Conservation (phyloP, 176 grass and related monocot species). For the Metroxylon sagu region DNA sequence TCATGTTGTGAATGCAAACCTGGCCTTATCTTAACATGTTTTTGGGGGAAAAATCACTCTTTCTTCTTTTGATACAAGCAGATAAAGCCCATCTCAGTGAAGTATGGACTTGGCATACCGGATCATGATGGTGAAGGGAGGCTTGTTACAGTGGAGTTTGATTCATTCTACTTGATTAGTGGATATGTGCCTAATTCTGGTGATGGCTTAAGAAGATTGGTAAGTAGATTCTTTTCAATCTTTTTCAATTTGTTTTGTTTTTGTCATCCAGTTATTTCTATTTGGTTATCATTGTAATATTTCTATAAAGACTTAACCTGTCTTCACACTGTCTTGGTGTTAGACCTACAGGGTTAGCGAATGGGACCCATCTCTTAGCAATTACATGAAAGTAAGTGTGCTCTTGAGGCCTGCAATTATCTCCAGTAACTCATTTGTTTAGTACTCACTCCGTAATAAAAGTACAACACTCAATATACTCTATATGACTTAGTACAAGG, state of each 20-base stretch:
- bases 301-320: not conserved
- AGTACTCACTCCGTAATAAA: too few relatives aligned
- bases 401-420: not conserved
- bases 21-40: too few relatives aligned
- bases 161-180: conserved; percentile 73
- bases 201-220: conserved; percentile 42
- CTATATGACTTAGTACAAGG: too few relatives aligned
- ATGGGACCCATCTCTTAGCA: conserved; percentile 65
- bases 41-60: not conserved
- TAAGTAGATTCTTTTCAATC: conserved; percentile 21
- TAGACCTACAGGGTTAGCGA: conserved; percentile 59
- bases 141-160: conserved; percentile 80
- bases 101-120: conserved; percentile 53
- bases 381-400: conserved; percentile 50
- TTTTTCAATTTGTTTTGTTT: conserved; percentile 1
- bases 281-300: conserved; percentile 13
- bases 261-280: not conserved
- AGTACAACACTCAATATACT: too few relatives aligned
- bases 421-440: too few relatives aligned
- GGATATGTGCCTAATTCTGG: conserved; percentile 91
- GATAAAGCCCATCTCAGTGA: conserved; percentile 74
- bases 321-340: conserved; percentile 17
- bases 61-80: conserved; percentile 23
- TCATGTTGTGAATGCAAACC: too few relatives aligned
- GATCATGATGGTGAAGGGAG: conserved; percentile 79